Base-by-base conservation (phyloP, 2,329 filamentous ascomycete species). In the Botrytis aclada region DNA sequence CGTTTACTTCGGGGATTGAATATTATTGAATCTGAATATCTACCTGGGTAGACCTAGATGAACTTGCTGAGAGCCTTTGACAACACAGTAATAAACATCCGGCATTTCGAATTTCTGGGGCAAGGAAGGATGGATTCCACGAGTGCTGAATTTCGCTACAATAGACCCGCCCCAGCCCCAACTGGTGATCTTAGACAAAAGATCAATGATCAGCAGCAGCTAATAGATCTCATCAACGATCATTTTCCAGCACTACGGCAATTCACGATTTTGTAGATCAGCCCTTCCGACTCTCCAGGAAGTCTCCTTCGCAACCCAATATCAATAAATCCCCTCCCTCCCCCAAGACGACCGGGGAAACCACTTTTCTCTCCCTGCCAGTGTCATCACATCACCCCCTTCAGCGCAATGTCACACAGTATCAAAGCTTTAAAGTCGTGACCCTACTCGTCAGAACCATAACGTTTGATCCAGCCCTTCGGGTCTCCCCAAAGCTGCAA, bases 391-490 rank as follows among this genome's bases (percentile, higher is more conserved):
- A 32, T 41, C 32, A 34, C 18, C 29, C 29, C 43, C 43, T 51
- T 39, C 45, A 67, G 18, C 45, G 51, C 32, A 39, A 54, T 54
- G 45, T 54, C n/a, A 67, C 64, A 54, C 64, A 18, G 25, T 45
- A 56, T n/a, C 45, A 29, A 54, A 29, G 45, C 47, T n/a, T 51
- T 47, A 1, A 54, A 51, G 12, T 39, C 64, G 43, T 39, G 32
- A 34, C 56, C 60, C 69, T 64, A 47, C 60, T 56, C n/a, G 47
- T 41, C 47, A n/a, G 10, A 37, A 71, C 47, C 47, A 66, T 39
- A 64, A 56, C 70, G 70, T 71, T 71, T 12, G 70, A 66, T 71
- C 70, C 70, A 71, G 43, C 62, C 39, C 70, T 56, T 66, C 70
- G 70, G 70, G 70, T 66, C 70, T 39, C 34, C 61, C 63, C 32